Conservation (phyloP, 345 rosid species). For the Cardamine chenopodiifolia region DNA sequence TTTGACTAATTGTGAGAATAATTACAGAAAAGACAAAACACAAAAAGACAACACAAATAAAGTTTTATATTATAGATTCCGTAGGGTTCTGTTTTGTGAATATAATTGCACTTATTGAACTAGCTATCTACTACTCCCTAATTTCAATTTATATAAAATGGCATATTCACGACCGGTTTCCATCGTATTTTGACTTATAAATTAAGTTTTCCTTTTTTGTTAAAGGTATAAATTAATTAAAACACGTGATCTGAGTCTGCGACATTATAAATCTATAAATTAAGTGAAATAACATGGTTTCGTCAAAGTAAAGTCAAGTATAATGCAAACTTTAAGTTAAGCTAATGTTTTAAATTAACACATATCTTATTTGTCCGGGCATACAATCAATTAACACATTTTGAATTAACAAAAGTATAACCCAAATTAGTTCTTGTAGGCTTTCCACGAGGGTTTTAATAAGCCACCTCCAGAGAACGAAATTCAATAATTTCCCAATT, state of each 20-base stretch:
- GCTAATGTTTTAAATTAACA: neutral
- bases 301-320: neutral
- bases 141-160: neutral
- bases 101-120: constrained; percentile 29
- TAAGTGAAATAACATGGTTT: neutral
- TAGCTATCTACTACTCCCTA: constrained; percentile 26
- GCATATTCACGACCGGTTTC: constrained; percentile 15
- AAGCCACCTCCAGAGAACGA: neutral
- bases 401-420: neutral
- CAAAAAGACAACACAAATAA: constrained; percentile 27
- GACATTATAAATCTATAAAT: neutral
- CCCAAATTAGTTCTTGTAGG: neutral
- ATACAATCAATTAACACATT: neutral
- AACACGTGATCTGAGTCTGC: neutral
- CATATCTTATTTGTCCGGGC: neutral
- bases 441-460: neutral
- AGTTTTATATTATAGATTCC: neutral
- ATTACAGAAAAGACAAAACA: constrained; percentile 21
- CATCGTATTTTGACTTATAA: neutral
- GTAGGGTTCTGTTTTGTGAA: constrained; percentile 14
- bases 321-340: neutral
- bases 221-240: neutral
- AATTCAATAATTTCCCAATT: neutral
- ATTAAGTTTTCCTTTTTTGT: no score
- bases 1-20: neutral